phyloP scores from a whole-genome alignment of 768 basidiomycete genomes.

The Termitomyces sp. region DNA sequence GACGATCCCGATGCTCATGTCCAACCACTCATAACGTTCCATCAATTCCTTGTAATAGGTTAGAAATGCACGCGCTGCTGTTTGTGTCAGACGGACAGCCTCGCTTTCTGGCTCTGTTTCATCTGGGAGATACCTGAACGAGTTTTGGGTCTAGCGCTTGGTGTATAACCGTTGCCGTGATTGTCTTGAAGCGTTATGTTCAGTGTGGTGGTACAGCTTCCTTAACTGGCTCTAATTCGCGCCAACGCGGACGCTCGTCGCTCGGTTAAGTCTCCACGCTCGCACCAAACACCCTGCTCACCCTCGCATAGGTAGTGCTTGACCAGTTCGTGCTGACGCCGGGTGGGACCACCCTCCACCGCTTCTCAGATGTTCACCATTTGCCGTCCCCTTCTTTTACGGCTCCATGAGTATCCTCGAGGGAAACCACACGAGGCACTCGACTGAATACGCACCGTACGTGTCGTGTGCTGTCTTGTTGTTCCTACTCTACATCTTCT shows the following conservation, averaged over 20 bases:
- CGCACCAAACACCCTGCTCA: not conserved
- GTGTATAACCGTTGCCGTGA: too few relatives aligned
- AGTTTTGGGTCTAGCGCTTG: too few relatives aligned
- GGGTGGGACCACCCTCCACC: conserved; percentile 26
- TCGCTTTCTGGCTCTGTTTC: too few relatives aligned
- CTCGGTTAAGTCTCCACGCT: conserved; percentile 42
- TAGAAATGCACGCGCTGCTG: too few relatives aligned
- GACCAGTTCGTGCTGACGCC: conserved; percentile 82
- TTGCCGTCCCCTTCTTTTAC: conserved; percentile 49
- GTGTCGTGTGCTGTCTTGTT: conserved; percentile 11
- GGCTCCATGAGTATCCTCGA: conserved; percentile 78
- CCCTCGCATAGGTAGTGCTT: conserved; percentile 57
- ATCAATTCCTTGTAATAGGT: too few relatives aligned
- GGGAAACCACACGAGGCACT: conserved; percentile 49
- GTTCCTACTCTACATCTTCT: fast-evolving
- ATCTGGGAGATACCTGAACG: too few relatives aligned
- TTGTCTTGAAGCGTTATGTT: conserved; percentile 76
- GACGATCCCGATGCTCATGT: too few relatives aligned
- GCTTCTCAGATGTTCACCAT: not conserved
- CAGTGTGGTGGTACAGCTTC: conserved; percentile 80
- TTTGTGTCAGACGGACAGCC: too few relatives aligned
- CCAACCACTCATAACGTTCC: too few relatives aligned
- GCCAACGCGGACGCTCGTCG: conserved; percentile 53
- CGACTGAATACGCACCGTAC: conserved; percentile 44
- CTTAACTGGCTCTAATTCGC: conserved; percentile 69